phyloP scores from a whole-genome alignment of 495 filamentous ascomycete species.

The Pyrenula aspistea region DNA sequence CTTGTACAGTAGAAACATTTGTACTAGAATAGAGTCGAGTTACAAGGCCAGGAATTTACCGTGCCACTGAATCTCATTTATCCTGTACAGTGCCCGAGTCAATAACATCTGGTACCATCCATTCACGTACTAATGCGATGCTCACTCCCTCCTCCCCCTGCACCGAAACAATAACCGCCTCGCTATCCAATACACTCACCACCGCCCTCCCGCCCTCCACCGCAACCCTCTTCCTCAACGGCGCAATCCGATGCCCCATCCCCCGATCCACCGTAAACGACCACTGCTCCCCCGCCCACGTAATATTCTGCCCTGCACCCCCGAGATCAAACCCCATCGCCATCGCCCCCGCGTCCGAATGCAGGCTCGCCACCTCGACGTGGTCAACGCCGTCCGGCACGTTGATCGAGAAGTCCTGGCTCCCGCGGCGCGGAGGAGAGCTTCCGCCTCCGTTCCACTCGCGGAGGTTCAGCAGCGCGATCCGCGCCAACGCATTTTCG shows the following conservation, averaged over 20 bases:
- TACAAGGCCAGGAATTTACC: no score
- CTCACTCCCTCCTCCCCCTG: no score
- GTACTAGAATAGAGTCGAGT: no score
- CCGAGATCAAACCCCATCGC: constrained; percentile 13
- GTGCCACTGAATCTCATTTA: no score
- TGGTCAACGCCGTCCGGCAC: constrained; percentile 1
- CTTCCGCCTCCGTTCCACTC: constrained; percentile 2
- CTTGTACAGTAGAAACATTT: no score
- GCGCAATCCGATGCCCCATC: constrained; percentile 5
- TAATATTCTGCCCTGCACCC: constrained; percentile 11
- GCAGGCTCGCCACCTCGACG: constrained; percentile 8
- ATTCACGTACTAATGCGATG: no score
- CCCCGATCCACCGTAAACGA: constrained; percentile 10
- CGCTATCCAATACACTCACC: constrained; percentile 1
- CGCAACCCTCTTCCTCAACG: background rate
- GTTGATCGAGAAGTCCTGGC: background rate
- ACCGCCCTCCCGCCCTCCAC: background rate
- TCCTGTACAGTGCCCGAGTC: no score
- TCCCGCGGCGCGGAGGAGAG: no score
- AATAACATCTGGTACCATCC: no score
- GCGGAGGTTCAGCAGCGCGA: constrained; percentile 13
- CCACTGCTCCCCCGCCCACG: constrained; percentile 18
- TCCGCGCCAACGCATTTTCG: constrained; percentile 1
- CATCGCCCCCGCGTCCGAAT: constrained; percentile 9
- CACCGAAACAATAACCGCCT: constrained; percentile 6